phyloP scores from a whole-genome alignment of 2,329 filamentous ascomycete species.

The Fusarium sterilihyphosum region DNA sequence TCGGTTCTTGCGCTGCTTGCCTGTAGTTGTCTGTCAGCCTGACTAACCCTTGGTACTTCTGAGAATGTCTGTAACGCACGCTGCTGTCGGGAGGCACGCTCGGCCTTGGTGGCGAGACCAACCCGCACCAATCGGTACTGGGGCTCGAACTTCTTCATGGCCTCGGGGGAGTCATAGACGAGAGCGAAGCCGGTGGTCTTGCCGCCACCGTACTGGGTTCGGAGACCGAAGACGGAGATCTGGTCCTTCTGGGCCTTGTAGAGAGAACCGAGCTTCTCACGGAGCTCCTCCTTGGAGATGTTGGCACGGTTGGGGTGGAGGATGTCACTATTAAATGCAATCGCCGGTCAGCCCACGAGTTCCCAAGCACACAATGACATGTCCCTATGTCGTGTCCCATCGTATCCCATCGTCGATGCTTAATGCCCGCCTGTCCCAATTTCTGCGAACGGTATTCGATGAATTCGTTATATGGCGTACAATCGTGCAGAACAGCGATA shows the following conservation, averaged over 20 bases:
- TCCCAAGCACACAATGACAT: slow-evolving; percentile 16
- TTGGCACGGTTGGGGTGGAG: slow-evolving; percentile 98
- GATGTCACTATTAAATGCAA: slow-evolving; percentile 78
- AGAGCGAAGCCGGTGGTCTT: slow-evolving; percentile 99
- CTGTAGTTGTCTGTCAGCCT: slow-evolving; percentile 60
- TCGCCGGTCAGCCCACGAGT: slow-evolving; percentile 40
- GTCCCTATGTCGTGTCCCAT: not conserved
- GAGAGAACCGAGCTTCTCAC: slow-evolving; percentile 89
- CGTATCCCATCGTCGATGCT: slow-evolving; percentile 9
- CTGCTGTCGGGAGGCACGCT: slow-evolving; percentile 98
- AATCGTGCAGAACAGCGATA: slow-evolving; percentile 4
- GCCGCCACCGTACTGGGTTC: slow-evolving; percentile 98
- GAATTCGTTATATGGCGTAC: slow-evolving; percentile 15
- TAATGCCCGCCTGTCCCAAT: slow-evolving; percentile 17
- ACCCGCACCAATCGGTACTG: slow-evolving; percentile 96
- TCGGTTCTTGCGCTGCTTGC: slow-evolving; percentile 99
- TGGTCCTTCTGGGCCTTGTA: slow-evolving; percentile 99
- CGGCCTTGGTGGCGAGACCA: slow-evolving; percentile 91
- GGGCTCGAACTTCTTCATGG: slow-evolving; percentile 99
- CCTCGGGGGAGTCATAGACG: slow-evolving; percentile 97
- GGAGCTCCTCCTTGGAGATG: slow-evolving; percentile 99
- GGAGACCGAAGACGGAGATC: slow-evolving; percentile 97
- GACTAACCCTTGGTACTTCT: not conserved
- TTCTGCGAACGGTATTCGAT: slow-evolving; percentile 2
- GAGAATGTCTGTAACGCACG: slow-evolving; percentile 73